Conservation (phyloP, 139 green algal species). For the Tetraselmis chui region DNA sequence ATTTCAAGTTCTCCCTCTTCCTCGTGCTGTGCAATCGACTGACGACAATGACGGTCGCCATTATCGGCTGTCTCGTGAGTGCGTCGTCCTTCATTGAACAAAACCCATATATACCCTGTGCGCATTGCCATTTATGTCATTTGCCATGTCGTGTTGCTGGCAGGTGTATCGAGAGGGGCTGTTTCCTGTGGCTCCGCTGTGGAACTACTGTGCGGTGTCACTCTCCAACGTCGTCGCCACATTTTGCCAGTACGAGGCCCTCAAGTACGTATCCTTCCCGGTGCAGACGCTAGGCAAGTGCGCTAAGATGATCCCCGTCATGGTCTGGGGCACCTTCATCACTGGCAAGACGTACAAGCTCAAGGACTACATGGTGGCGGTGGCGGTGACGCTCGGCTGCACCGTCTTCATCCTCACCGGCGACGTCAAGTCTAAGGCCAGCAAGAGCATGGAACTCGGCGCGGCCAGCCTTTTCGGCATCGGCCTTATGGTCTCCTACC, state of each 20-base stretch:
- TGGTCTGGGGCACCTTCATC: constrained; percentile 93
- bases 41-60: constrained; percentile 58
- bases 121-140: no score
- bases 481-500: constrained; percentile 87
- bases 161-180: constrained; percentile 24
- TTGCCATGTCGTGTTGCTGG: no score
- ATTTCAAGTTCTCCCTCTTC: constrained; percentile 88
- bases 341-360: constrained; percentile 75
- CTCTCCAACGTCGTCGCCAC: constrained; percentile 94
- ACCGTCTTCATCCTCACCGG: constrained; percentile 69
- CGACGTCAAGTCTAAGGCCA: constrained; percentile 34
- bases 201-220: constrained; percentile 61
- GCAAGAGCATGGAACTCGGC: neutral
- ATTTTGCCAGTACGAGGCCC: constrained; percentile 95
- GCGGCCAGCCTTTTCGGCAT: constrained; percentile 38
- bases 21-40: constrained; percentile 93
- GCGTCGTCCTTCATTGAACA: no score
- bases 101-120: no score
- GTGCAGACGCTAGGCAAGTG: constrained; percentile 93
- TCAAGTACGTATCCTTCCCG: constrained; percentile 95
- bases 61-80: constrained; percentile 36
- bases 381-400: constrained; percentile 76
- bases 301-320: constrained; percentile 97
- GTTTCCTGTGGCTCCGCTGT: constrained; percentile 48
- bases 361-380: constrained; percentile 72